phyloP scores from a whole-genome alignment of 768 basidiomycete species.

The Auriscalpium orientale region DNA sequence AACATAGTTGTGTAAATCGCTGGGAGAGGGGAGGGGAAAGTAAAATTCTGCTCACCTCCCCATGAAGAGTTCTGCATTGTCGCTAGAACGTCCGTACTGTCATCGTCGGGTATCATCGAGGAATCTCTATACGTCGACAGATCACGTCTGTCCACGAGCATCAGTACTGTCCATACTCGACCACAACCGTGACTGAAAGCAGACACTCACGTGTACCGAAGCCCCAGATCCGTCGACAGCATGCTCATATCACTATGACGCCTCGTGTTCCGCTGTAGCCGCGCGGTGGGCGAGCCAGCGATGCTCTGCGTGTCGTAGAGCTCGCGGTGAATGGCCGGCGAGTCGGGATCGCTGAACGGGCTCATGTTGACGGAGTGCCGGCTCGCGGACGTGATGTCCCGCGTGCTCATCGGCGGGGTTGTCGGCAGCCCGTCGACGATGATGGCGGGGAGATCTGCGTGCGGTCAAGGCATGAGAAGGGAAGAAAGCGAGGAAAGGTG shows the following conservation, averaged over 20 bases:
- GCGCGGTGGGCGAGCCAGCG: conserved; percentile 20
- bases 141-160: conserved; percentile 19
- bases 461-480: not conserved
- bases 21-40: not conserved
- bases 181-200: not conserved
- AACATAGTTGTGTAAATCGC: not conserved
- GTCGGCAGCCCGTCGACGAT: conserved; percentile 53
- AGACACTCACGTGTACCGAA: conserved; percentile 40
- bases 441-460: conserved; percentile 61
- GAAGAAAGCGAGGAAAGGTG: not conserved
- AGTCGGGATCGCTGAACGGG: conserved; percentile 16
- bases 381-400: conserved; percentile 44
- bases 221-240: conserved; percentile 40
- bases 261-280: conserved; percentile 44
- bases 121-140: conserved; percentile 18
- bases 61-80: conserved; percentile 64
- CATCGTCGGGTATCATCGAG: conserved; percentile 19
- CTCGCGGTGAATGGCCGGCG: conserved; percentile 29
- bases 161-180: not conserved
- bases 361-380: conserved; percentile 9
- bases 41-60: conserved; percentile 44
- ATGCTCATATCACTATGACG: conserved; percentile 54
- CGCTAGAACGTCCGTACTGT: conserved; percentile 39
- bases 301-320: conserved; percentile 18
- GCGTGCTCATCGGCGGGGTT: conserved; percentile 40